A percentile compares a stretch with the other conserved stretches of the same genome.
phyloP scores from a whole-genome alignment of 1,139 yeast species.

The Sugiyamaella paludigena region DNA sequence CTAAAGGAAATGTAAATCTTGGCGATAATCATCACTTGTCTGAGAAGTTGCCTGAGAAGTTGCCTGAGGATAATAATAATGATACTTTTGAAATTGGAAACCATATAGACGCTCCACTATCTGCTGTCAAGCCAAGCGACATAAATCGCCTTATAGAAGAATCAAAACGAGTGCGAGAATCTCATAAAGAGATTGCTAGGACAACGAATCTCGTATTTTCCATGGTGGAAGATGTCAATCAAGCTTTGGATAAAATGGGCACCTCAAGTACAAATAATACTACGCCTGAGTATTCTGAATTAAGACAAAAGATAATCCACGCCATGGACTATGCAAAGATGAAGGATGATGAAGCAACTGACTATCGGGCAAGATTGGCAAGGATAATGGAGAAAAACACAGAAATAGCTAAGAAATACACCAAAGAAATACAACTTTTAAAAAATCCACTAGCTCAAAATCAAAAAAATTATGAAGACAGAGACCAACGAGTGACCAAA shows the following conservation, averaged over 20 bases:
- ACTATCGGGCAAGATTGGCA: constrained; percentile 21
- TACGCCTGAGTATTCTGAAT: constrained; percentile 10
- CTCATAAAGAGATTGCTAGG: constrained; percentile 5
- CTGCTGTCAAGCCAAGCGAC: constrained; percentile 15
- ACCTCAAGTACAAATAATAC: neutral
- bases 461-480: neutral
- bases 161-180: constrained; percentile 2
- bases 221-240: constrained; percentile 8
- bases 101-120: constrained; percentile 5
- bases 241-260: constrained; percentile 7
- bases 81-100: neutral
- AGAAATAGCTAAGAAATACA: constrained; percentile 15
- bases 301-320: constrained; percentile 17
- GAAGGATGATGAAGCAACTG: constrained; percentile 21
- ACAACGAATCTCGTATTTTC: constrained; percentile 12
- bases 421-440: constrained; percentile 8
- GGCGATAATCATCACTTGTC: neutral
- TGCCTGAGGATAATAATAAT: neutral
- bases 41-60: neutral
- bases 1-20: constrained; percentile 3
- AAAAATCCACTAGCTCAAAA: neutral
- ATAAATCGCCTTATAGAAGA: constrained; percentile 12
- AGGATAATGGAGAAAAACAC: constrained; percentile 19
- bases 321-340: constrained; percentile 24
- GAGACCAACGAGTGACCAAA: neutral